A percentile compares a stretch with the other conserved stretches of the same genome.
phyloP scores from a whole-genome alignment of 2,329 filamentous ascomycete genomes.

The Aureobasidium musti region DNA sequence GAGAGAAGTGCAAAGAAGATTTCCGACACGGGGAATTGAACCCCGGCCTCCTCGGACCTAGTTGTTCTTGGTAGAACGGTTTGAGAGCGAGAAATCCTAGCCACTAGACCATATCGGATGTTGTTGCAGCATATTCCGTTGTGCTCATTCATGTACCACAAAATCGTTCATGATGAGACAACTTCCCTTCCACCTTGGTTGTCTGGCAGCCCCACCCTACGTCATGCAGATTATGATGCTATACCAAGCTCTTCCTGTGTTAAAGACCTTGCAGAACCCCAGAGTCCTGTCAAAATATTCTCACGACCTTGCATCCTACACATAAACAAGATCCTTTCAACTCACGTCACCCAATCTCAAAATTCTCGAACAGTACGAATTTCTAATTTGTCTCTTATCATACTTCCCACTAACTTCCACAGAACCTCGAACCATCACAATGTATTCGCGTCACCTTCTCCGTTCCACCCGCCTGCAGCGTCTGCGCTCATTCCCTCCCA shows the following conservation, averaged over 20 bases:
- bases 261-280: background rate
- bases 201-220: background rate
- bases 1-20: background rate
- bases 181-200: background rate
- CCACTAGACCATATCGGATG: constrained; percentile 2
- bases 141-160: too few relatives aligned
- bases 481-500: background rate
- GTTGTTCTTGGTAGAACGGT: background rate
- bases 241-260: background rate
- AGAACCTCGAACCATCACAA: background rate
- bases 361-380: too few relatives aligned
- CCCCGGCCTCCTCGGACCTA: constrained; percentile 1
- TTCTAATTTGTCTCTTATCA: background rate
- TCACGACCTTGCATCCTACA: background rate
- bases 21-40: background rate
- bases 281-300: background rate
- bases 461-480: constrained; percentile 9
- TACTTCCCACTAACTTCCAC: background rate
- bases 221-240: constrained; percentile 18
- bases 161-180: background rate
- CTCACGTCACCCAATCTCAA: background rate
- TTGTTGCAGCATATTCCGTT: background rate
- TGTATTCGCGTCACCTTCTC: constrained; percentile 19
- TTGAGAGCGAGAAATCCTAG: constrained; percentile 5
- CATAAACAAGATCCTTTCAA: background rate